These are phyloP conservation scores for Fusarium continuum DNA, from an alignment of 2,329 filamentous ascomycete species.

Conservation along the genomic window DNA sequence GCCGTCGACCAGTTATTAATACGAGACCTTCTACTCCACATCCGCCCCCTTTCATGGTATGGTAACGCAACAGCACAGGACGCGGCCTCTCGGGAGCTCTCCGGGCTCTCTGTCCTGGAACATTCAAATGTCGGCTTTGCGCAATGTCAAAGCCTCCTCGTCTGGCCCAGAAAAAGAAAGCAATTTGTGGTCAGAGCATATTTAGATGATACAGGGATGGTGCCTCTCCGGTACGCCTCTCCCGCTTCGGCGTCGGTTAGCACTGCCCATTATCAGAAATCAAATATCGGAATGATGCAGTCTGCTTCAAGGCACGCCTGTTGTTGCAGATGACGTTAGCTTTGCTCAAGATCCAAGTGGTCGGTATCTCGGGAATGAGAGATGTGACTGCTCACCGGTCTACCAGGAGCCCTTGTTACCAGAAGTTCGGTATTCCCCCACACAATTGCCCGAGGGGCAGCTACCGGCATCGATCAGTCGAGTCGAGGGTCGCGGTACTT, in stretches of 20 bases:
- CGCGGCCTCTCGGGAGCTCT: slow-evolving; percentile 30
- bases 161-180: slow-evolving; percentile 1
- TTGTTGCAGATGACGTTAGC: slow-evolving; percentile 22
- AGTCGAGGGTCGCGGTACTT: slow-evolving; percentile 3
- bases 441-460: slow-evolving; percentile 15
- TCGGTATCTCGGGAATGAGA: slow-evolving; percentile 25
- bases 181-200: background rate
- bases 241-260: slow-evolving; percentile 12
- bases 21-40: background rate
- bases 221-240: slow-evolving; percentile 14
- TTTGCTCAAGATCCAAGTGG: slow-evolving; percentile 19
- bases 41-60: slow-evolving; percentile 1
- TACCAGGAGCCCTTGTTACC: slow-evolving; percentile 35
- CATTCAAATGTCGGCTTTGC: slow-evolving; percentile 1
- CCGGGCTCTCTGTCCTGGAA: slow-evolving; percentile 5
- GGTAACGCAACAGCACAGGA: slow-evolving; percentile 16
- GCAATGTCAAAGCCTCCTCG: slow-evolving; percentile 3
- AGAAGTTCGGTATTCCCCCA: slow-evolving; percentile 33
- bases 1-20: slow-evolving; percentile 3
- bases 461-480: slow-evolving; percentile 11
- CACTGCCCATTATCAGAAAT: slow-evolving; percentile 17
- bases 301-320: slow-evolving; percentile 2
- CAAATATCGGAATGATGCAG: slow-evolving; percentile 12
- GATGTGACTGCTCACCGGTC: slow-evolving; percentile 40
- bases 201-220: slow-evolving; percentile 1